Conservation (phyloP, 2,329 filamentous ascomycete genomes). For the Metarhizium humberi region DNA sequence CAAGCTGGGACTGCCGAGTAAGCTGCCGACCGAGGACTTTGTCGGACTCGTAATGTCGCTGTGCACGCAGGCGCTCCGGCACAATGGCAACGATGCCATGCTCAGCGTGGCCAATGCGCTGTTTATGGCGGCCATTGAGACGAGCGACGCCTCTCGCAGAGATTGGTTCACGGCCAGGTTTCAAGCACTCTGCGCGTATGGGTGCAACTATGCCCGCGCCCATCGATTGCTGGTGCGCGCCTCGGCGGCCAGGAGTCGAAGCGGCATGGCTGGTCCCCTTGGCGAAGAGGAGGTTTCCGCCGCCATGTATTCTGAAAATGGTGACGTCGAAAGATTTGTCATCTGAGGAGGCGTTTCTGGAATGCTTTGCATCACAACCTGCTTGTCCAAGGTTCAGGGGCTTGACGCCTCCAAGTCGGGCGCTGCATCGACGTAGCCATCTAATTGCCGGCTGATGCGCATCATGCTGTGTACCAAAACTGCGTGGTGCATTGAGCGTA, state of each 20-base stretch:
- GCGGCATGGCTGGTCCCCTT: slow-evolving; percentile 2
- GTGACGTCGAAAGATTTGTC: slow-evolving; percentile 11
- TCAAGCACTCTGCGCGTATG: slow-evolving; percentile 18
- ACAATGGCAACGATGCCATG: slow-evolving; percentile 22
- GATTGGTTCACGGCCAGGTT: slow-evolving; percentile 24
- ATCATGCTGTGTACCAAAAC: too few species aligned
- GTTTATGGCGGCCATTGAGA: slow-evolving; percentile 26
- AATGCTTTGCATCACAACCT: too few species aligned
- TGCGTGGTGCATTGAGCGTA: too few species aligned
- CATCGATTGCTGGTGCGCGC: slow-evolving; percentile 16
- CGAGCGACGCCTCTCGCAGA: slow-evolving; percentile 20
- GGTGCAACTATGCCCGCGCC: slow-evolving; percentile 22
- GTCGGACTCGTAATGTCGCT: slow-evolving; percentile 19
- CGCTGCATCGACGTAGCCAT: too few species aligned
- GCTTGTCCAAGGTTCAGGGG: too few species aligned
- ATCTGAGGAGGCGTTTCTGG: slow-evolving; percentile 6
- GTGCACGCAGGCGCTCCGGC: slow-evolving; percentile 21
- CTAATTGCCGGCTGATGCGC: too few species aligned
- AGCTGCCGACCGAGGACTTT: slow-evolving; percentile 4
- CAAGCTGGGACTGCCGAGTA: slow-evolving; percentile 4
- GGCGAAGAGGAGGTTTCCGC: background rate
- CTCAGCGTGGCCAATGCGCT: slow-evolving; percentile 23
- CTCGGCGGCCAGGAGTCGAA: slow-evolving; percentile 11
- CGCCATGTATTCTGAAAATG: slow-evolving; percentile 11
- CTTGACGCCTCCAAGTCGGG: background rate